A percentile compares a stretch with the other conserved stretches of the same genome.
Conservation (phyloP, 768 basidiomycete genomes). For the Mycena haematopus region DNA sequence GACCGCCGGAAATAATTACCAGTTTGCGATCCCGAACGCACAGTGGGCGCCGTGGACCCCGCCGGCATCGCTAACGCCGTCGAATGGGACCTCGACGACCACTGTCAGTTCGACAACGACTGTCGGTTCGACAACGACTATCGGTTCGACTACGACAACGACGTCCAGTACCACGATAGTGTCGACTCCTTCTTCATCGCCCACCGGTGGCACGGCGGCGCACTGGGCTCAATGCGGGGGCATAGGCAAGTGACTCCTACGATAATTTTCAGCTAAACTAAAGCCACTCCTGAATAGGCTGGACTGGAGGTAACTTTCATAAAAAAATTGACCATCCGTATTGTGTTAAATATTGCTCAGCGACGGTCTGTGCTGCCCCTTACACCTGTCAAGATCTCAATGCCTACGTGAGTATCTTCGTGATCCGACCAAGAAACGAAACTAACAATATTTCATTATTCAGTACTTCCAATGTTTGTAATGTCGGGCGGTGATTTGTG, state of each 20-base stretch:
- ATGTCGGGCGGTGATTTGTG: neutral
- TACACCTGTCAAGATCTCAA: slow-evolving; percentile 2
- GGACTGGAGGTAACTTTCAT: slow-evolving; percentile 10
- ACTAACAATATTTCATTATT: neutral
- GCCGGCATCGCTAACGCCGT: slow-evolving; percentile 4
- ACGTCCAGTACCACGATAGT: neutral
- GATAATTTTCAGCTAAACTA: neutral
- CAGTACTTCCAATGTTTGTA: slow-evolving; percentile 15
- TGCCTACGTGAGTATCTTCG: neutral
- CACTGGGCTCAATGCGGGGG: slow-evolving; percentile 27
- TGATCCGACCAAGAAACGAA: neutral
- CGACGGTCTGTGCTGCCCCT: neutral
- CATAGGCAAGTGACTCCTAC: neutral
- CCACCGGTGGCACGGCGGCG: slow-evolving; percentile 9
- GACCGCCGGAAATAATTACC: slow-evolving; percentile 45
- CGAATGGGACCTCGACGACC: slow-evolving; percentile 11
- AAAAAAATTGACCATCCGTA: too few relatives aligned
- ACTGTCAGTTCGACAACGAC: slow-evolving; percentile 1
- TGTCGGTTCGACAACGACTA: neutral
- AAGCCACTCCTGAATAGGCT: slow-evolving; percentile 1
- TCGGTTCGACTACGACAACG: neutral
- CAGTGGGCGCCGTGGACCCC: slow-evolving; percentile 29
- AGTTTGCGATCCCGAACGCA: slow-evolving; percentile 31
- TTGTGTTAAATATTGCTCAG: neutral
- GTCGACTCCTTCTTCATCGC: slow-evolving; percentile 3